phyloP scores from a whole-genome alignment of 1,139 yeast genomes.

The Geotrichum citri-aurantii region DNA sequence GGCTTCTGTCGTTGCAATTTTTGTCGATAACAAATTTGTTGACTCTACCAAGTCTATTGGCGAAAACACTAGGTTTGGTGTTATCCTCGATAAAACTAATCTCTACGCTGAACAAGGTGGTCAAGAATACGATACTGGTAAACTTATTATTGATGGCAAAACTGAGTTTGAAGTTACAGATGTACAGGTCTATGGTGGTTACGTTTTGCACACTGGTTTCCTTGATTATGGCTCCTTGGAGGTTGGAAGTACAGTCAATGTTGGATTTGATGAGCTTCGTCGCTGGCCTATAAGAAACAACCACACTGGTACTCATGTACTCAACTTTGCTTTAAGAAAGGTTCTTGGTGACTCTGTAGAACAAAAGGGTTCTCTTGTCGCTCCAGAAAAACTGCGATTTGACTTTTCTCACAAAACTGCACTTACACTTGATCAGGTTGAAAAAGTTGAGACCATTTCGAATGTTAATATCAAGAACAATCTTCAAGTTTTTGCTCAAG shows the following conservation, averaged over 20 bases:
- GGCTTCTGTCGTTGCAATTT: constrained; percentile 57
- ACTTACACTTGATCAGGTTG: constrained; percentile 62
- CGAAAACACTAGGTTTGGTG: constrained; percentile 56
- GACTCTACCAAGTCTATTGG: constrained; percentile 39
- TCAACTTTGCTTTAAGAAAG: constrained; percentile 81
- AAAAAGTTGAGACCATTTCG: constrained; percentile 66
- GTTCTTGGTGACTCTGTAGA: constrained; percentile 84
- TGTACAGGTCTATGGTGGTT: constrained; percentile 90
- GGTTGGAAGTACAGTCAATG: constrained; percentile 67
- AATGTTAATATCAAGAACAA: constrained; percentile 68
- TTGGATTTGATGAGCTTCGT: constrained; percentile 85
- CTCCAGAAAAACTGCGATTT: constrained; percentile 90
- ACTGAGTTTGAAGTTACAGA: constrained; percentile 85
- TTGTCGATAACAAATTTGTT: constrained; percentile 60
- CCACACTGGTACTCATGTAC: constrained; percentile 96
- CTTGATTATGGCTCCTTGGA: constrained; percentile 68
- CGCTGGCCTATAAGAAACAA: constrained; percentile 96
- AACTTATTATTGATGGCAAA: constrained; percentile 77
- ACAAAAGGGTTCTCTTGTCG: constrained; percentile 95
- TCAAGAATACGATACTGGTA: constrained; percentile 95
- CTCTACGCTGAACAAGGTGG: constrained; percentile 99
- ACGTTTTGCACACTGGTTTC: constrained; percentile 89
- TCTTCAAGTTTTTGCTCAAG: constrained; percentile 70
- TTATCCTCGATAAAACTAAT: constrained; percentile 81
- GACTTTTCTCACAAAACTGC: constrained; percentile 89